Conservation (phyloP, 306 rosid genomes). For the Cicer chorassanicum region DNA sequence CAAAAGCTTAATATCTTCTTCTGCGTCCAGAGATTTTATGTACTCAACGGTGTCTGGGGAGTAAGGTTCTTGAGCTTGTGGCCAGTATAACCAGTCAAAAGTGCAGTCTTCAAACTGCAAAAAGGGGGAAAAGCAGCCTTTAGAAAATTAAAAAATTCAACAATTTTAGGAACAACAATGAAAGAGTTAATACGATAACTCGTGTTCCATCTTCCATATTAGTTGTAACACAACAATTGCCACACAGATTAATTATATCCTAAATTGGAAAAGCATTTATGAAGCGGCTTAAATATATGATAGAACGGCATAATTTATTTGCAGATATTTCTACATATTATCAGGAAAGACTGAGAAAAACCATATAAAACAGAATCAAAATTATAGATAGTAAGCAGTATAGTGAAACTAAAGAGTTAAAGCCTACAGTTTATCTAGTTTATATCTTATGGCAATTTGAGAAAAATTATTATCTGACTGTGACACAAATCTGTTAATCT, state of each 20-base stretch:
- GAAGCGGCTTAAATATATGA: conserved; percentile 7
- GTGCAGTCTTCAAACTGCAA: conserved; percentile 80
- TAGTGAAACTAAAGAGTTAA: conserved; percentile 10
- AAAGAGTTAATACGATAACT: conserved; percentile 18
- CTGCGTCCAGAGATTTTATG: conserved; percentile 64
- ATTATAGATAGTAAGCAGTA: neutral
- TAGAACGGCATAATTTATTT: neutral
- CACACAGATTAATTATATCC: conserved; percentile 5
- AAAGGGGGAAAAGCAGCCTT: conserved; percentile 13
- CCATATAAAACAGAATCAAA: neutral
- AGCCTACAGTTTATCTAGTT: conserved; percentile 13
- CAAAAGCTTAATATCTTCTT: conserved; percentile 63
- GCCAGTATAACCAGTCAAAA: conserved; percentile 81
- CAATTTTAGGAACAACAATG: conserved; percentile 8
- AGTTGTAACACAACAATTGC: neutral
- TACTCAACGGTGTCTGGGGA: conserved; percentile 60
- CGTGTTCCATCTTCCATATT: neutral
- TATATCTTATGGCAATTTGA: conserved; percentile 28
- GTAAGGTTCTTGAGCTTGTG: conserved; percentile 67
- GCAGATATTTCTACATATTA: neutral
- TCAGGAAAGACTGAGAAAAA: conserved; percentile 8
- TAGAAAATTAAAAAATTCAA: neutral
- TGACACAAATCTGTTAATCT: neutral
- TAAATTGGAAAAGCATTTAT: conserved; percentile 25
- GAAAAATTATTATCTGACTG: neutral